phyloP scores from a whole-genome alignment of 257 asterid species.

The Lantana camara region DNA sequence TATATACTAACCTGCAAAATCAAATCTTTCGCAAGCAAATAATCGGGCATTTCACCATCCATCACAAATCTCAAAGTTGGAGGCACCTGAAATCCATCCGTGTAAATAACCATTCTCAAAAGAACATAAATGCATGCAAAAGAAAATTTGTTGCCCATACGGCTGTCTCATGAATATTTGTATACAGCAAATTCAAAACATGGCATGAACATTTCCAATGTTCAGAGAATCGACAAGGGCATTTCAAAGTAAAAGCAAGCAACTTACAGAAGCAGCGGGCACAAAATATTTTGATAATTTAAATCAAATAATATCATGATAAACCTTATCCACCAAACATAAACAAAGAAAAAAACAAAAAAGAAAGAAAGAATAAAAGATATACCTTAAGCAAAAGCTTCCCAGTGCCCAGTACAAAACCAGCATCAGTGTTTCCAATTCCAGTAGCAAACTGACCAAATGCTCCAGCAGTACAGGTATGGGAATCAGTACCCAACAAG shows the following conservation, averaged over 20 bases:
- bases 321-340: too few relatives aligned
- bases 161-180: background rate
- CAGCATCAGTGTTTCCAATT: slow-evolving; percentile 96
- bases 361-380: too few relatives aligned
- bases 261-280: background rate
- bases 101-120: slow-evolving; percentile 2
- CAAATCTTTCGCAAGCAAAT: slow-evolving; percentile 94
- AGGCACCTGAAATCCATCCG: slow-evolving; percentile 69
- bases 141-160: background rate
- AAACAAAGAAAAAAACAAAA: too few relatives aligned
- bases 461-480: slow-evolving; percentile 98
- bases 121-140: slow-evolving; percentile 2
- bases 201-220: background rate
- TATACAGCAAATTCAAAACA: background rate
- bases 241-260: background rate
- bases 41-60: slow-evolving; percentile 97
- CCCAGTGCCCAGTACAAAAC: slow-evolving; percentile 91
- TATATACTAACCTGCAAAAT: slow-evolving; percentile 78
- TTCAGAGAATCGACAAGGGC: background rate
- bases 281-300: background rate
- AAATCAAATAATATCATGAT: background rate
- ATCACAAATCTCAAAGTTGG: slow-evolving; percentile 90
- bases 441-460: slow-evolving; percentile 98
- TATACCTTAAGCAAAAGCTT: slow-evolving; percentile 94
- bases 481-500: slow-evolving; percentile 89